Percentiles rank a stretch among this genome's conserved stretches.
Conservation (phyloP, 75 land plant species). For the Isoetes taiwanensis region DNA sequence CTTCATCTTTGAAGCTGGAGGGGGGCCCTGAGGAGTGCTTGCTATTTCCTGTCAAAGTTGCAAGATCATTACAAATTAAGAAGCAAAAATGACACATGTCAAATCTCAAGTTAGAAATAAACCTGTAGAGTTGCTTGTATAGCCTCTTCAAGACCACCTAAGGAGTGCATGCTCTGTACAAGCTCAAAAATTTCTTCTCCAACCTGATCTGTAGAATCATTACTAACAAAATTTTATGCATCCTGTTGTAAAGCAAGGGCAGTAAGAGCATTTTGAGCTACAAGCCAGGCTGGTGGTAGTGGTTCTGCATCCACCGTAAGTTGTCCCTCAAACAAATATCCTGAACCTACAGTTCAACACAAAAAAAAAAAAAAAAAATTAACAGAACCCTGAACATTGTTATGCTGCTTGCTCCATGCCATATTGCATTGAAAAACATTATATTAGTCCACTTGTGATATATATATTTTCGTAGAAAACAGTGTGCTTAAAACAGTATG, state of each 20-base stretch:
- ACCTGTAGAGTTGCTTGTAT: slow-evolving; percentile 46
- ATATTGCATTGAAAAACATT: too few species aligned
- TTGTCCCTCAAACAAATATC: slow-evolving; percentile 88
- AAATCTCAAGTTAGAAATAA: background rate
- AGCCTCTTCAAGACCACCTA: slow-evolving; percentile 27
- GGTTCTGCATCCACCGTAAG: slow-evolving; percentile 78
- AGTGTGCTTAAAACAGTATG: too few species aligned
- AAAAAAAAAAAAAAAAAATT: slow-evolving; percentile 1
- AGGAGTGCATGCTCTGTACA: background rate
- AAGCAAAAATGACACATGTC: too few species aligned
- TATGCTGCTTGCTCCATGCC: too few species aligned
- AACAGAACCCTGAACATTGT: background rate
- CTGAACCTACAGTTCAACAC: slow-evolving; percentile 14
- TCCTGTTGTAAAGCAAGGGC: slow-evolving; percentile 17
- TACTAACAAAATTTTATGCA: slow-evolving; percentile 21
- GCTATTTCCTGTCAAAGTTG: slow-evolving; percentile 38
- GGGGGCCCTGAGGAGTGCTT: slow-evolving; percentile 36
- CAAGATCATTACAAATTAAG: too few species aligned
- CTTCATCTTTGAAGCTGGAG: slow-evolving; percentile 95
- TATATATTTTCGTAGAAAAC: too few species aligned
- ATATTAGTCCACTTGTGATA: too few species aligned
- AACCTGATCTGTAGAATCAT: background rate
- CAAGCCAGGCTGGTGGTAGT: slow-evolving; percentile 67
- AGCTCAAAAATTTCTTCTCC: background rate
- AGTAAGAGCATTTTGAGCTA: slow-evolving; percentile 33